A percentile compares a stretch with the other conserved stretches of the same genome.
Evolutionary conservation across 805 yeast species (phyloP).

Genomic region (Cyberlindnera mrakii): DNA sequence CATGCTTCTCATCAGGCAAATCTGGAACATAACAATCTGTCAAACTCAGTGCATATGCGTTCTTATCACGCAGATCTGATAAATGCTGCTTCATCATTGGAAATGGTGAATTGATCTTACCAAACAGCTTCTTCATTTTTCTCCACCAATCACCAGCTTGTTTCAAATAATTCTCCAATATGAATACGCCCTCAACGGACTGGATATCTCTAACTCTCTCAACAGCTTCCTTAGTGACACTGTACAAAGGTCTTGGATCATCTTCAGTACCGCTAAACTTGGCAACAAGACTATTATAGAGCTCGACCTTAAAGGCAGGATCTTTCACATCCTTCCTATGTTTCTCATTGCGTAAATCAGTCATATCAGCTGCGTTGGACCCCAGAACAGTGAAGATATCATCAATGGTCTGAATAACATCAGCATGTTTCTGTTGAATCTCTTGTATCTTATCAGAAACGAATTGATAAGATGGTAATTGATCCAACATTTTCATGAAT

Average conservation of each 20-base stretch:
- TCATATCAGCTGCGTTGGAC: not conserved
- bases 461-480: slow-evolving; percentile 1
- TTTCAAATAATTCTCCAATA: slow-evolving; percentile 19
- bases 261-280: slow-evolving; percentile 24
- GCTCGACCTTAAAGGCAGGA: slow-evolving; percentile 2
- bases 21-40: slow-evolving; percentile 18
- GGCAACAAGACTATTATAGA: slow-evolving; percentile 6
- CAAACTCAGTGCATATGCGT: slow-evolving; percentile 17
- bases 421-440: slow-evolving; percentile 15
- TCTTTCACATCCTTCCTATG: slow-evolving; percentile 1
- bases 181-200: slow-evolving; percentile 1
- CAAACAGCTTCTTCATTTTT: slow-evolving; percentile 27
- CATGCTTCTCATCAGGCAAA: slow-evolving; percentile 13
- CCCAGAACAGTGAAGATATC: slow-evolving; percentile 8
- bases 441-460: slow-evolving; percentile 6
- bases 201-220: slow-evolving; percentile 16
- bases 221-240: slow-evolving; percentile 22
- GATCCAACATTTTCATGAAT: not conserved
- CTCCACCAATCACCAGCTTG: slow-evolving; percentile 33
- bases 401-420: slow-evolving; percentile 4
- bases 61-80: slow-evolving; percentile 16
- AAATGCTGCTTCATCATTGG: slow-evolving; percentile 25
- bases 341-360: not conserved
- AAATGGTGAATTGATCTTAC: slow-evolving; percentile 30
- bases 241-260: slow-evolving; percentile 28